Base-by-base conservation (phyloP, 495 filamentous ascomycete genomes). In the Hypoxylon fuscum region DNA sequence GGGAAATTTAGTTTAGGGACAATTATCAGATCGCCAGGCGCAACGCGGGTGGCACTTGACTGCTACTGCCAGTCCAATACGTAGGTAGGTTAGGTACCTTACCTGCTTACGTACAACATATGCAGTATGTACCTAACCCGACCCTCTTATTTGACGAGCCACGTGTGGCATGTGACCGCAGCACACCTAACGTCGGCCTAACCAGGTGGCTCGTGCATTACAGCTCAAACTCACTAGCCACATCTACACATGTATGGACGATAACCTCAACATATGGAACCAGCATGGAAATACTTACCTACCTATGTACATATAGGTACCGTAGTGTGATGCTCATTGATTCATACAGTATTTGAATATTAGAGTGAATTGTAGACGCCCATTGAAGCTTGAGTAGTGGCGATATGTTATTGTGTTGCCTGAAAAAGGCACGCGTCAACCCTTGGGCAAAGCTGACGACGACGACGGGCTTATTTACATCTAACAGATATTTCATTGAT, bases 41-140 rank as follows among this genome's bases (percentile, higher is more conserved):
- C 55, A 66, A 66, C 51, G 51, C 50, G 32, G 56, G 62, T 66
- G 62, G 55, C 62, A 60, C 62, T 66, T 66, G 50, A 41, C 49
- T 38, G 15, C 12, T n/a, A n/a, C 46, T 38, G 4, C 5, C 18
- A 1, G 12, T 2, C 3, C 7, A 20, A 46, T 53, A 48, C 50
- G 25, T 59, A 31, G 38, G 40, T 45, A 51, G 51, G 54, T 54
- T 54, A 64, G 18, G 42, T 43, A 44, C 31, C 27, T 4, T 8
- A 27, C 25, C 25, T 27, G 25, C 25, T 4, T 8, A 27, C 25
- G 4, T 27, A 27, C 25, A 27, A n/a, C n/a, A n/a, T n/a, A n/a
- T n/a, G n/a, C n/a, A n/a, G n/a, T n/a, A n/a, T n/a, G n/a, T n/a
- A n/a, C n/a, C n/a, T n/a, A n/a, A n/a, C n/a, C n/a, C n/a, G n/a